Evolutionary conservation across 768 basidiomycete species (phyloP).

Genomic region (Rhodotorula toruloides): DNA sequence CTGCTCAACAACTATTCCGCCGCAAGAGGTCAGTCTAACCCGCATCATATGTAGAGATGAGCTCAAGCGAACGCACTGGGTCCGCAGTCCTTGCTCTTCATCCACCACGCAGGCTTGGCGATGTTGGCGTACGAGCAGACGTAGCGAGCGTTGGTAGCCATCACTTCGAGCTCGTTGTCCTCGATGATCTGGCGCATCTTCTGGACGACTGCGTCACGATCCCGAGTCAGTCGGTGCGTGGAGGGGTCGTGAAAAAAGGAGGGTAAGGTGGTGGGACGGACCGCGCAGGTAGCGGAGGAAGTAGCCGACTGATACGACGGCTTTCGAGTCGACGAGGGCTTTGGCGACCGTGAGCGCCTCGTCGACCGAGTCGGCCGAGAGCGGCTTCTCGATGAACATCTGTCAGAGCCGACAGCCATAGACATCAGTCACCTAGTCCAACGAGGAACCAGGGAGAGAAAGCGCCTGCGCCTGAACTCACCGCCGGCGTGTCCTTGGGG

Average conservation of each 20-base stretch:
- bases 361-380: slow-evolving; percentile 39
- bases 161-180: slow-evolving; percentile 88
- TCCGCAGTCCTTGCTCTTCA: slow-evolving; percentile 72
- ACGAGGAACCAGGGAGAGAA: background rate
- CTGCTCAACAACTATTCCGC: slow-evolving; percentile 75
- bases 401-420: background rate
- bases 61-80: background rate
- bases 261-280: background rate
- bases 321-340: slow-evolving; percentile 33
- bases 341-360: slow-evolving; percentile 29
- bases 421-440: no score
- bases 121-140: slow-evolving; percentile 64
- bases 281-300: slow-evolving; percentile 40
- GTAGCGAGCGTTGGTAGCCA: slow-evolving; percentile 93
- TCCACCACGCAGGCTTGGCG: slow-evolving; percentile 83
- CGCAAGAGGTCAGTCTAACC: no score
- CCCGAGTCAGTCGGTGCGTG: background rate
- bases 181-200: slow-evolving; percentile 94
- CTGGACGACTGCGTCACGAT: slow-evolving; percentile 69
- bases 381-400: slow-evolving; percentile 44
- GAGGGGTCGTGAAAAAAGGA: background rate
- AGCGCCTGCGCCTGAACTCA: background rate
- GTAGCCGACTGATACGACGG: slow-evolving; percentile 40
- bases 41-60: no score
- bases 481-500: slow-evolving; percentile 42